Conservation (phyloP, 1,284 basidiomycete species). For the Phenoliferia sp. region DNA sequence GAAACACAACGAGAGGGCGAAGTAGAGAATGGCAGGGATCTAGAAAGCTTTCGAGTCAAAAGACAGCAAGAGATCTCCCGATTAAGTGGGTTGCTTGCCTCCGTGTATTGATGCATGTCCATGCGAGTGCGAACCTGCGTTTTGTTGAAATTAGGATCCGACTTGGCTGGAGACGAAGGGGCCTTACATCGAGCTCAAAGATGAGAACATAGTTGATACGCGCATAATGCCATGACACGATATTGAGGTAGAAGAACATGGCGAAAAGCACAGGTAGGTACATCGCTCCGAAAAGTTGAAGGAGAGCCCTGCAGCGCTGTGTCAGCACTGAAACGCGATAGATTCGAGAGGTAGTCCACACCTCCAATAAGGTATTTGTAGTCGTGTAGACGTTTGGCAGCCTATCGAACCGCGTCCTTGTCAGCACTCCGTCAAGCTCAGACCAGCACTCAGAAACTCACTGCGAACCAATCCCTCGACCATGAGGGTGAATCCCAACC, state of each 20-base stretch:
- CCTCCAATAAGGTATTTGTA: constrained; percentile 63
- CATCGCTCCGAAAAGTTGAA: constrained; percentile 75
- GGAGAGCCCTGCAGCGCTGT: constrained; percentile 47
- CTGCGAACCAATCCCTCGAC: constrained; percentile 61
- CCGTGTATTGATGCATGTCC: constrained; percentile 73
- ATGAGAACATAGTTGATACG: constrained; percentile 65
- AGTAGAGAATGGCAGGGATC: constrained; percentile 46
- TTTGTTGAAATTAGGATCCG: not conserved
- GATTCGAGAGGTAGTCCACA: not conserved
- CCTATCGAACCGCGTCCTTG: constrained; percentile 29
- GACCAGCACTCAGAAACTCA: not conserved
- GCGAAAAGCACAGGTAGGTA: constrained; percentile 71
- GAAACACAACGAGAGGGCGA: constrained; percentile 25
- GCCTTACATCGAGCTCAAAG: constrained; percentile 48
- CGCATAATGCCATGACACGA: constrained; percentile 67
- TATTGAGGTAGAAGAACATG: constrained; percentile 69
- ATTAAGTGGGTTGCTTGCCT: not conserved
- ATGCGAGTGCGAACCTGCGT: constrained; percentile 62
- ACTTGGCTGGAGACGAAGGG: not conserved
- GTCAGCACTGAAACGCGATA: not conserved
- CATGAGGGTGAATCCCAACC: constrained; percentile 70
- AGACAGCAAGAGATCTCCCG: not conserved
- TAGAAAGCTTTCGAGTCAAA: constrained; percentile 42
- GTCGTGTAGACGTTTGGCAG: constrained; percentile 56
- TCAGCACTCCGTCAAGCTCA: not conserved